A percentile compares a stretch with the other conserved stretches of the same genome.
Evolutionary conservation across 106 monocot species (phyloP).

Genomic region (Gastrodia elata): DNA sequence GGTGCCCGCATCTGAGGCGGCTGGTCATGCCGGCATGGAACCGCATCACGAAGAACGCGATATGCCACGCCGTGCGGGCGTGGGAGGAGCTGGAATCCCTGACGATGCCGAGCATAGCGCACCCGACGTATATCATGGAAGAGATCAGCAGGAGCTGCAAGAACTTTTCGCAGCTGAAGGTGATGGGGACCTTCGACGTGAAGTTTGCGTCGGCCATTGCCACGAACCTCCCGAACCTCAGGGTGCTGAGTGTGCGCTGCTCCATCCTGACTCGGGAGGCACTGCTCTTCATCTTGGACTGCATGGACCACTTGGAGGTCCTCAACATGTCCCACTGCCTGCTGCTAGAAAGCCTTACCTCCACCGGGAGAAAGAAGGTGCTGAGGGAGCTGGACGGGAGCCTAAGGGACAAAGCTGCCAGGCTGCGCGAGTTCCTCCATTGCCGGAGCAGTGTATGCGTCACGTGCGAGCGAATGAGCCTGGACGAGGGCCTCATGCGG

Average conservation of each 20-base stretch:
- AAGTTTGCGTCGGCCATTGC: slow-evolving; percentile 56
- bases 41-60: slow-evolving; percentile 67
- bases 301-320: slow-evolving; percentile 51
- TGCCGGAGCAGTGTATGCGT: slow-evolving; percentile 43
- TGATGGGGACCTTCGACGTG: slow-evolving; percentile 73
- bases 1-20: slow-evolving; percentile 52
- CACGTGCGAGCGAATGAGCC: slow-evolving; percentile 51
- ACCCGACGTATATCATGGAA: slow-evolving; percentile 80
- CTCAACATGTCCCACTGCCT: slow-evolving; percentile 90
- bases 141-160: slow-evolving; percentile 72
- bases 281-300: slow-evolving; percentile 41
- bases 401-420: slow-evolving; percentile 34
- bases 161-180: slow-evolving; percentile 62
- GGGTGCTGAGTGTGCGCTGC: slow-evolving; percentile 72
- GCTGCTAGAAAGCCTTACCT: slow-evolving; percentile 27
- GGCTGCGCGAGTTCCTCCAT: slow-evolving; percentile 42
- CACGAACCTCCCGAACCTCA: slow-evolving; percentile 44
- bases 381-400: slow-evolving; percentile 25
- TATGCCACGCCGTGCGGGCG: slow-evolving; percentile 58
- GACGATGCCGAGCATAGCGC: slow-evolving; percentile 72
- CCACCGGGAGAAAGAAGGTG: slow-evolving; percentile 29
- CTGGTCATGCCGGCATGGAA: slow-evolving; percentile 94
- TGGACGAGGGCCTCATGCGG: slow-evolving; percentile 78
- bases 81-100: slow-evolving; percentile 75
- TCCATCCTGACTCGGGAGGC: slow-evolving; percentile 54